phyloP scores from a whole-genome alignment of 1,139 yeast species.

The Debaryomyces udenii region DNA sequence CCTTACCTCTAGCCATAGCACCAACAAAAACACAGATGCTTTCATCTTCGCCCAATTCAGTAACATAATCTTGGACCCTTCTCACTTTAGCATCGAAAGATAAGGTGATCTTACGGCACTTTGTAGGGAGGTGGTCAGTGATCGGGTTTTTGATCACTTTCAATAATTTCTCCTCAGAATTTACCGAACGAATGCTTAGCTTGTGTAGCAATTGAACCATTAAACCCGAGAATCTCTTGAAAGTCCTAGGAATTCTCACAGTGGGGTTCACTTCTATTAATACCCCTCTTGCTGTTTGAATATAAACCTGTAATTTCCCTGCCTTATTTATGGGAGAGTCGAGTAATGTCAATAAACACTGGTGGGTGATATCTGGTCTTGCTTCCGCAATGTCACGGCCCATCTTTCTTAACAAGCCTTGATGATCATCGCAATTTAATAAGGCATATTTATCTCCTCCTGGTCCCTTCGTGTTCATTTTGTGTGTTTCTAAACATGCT shows the following conservation, averaged over 20 bases:
- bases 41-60: constrained; percentile 80
- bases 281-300: constrained; percentile 93
- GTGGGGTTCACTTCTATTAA: constrained; percentile 94
- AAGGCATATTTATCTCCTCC: constrained; percentile 93
- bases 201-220: constrained; percentile 96
- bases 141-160: constrained; percentile 96
- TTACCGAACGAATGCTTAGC: constrained; percentile 89
- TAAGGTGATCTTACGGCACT: constrained; percentile 89
- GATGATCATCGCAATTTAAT: constrained; percentile 97
- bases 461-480: constrained; percentile 71
- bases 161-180: constrained; percentile 89
- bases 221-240: constrained; percentile 93
- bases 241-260: constrained; percentile 96
- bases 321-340: constrained; percentile 98
- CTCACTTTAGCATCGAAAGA: constrained; percentile 92
- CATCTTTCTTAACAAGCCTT: constrained; percentile 91
- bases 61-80: constrained; percentile 86
- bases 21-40: constrained; percentile 98
- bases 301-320: constrained; percentile 93
- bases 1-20: constrained; percentile 99
- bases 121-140: constrained; percentile 93
- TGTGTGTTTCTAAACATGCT: constrained; percentile 94
- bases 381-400: constrained; percentile 98
- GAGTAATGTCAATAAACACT: constrained; percentile 85
- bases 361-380: constrained; percentile 96